Base-by-base conservation (phyloP, 106 monocot species). In the Amphibolis antarctica region DNA sequence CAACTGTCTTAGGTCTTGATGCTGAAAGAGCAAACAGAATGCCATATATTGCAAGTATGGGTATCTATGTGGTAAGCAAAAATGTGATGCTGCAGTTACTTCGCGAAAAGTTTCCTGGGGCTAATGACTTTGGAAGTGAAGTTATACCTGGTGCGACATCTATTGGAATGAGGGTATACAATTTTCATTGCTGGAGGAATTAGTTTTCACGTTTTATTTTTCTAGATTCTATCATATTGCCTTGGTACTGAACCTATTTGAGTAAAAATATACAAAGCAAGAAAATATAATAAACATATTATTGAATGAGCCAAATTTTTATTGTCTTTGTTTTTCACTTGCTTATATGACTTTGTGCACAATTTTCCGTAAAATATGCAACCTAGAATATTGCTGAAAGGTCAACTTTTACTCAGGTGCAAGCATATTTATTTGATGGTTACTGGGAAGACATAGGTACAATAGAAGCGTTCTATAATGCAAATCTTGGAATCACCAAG, bases 381-480 rank as follows among this genome's bases (percentile, higher is more conserved):
- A 26, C 7, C n/a, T 61, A 17, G 61, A 21, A 14, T 36, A 47
- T n/a, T 57, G 11, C 42, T 24, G 30, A 55, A 53, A 51, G 43
- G 43, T 54, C 9, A 18, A 13, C 14, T 10, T 10, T 56, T 53
- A 55, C 44, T 36, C 24, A 96, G 96, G 96, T 96, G 1, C 96
- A 96, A 76, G 90, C 96, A 1, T 96, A 84, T 71, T 72, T 96
- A 53, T 90, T 71, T 74, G 96, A 96, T 76, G 96, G 96, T 21
- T 96, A 96, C 64, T 96, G 96, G 96, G 96, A 96, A 63, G 96
- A 96, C 29, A 96, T 96, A 48, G 96, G 96, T 47, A 96, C 96
- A 4, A 96, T 96, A 25, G 89, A 96, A 53, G 96, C 96, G 66
- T 96, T 96, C 72, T 96, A 96, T 55, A 96, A 90, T 84, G 96